Conservation (phyloP, 192 early-diverging fungal genomes). For the Gaertneriomyces sp. region DNA sequence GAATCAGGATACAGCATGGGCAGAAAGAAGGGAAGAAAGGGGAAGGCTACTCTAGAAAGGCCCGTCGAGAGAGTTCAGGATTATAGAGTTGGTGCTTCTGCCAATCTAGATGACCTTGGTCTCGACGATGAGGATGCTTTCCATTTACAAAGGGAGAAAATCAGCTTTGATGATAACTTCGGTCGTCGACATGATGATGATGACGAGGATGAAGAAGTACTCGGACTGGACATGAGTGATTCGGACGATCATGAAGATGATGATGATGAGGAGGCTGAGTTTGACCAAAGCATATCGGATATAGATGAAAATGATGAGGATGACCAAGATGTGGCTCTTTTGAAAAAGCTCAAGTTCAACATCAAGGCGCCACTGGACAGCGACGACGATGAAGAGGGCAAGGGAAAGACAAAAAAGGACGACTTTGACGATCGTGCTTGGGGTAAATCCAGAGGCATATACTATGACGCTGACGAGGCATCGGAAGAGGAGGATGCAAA, state of each 20-base stretch:
- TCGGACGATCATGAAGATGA: conserved; percentile 27
- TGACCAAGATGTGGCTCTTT: conserved; percentile 35
- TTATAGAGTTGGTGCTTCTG: conserved; percentile 20
- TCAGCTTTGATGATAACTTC: background rate
- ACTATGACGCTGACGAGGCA: conserved; percentile 83
- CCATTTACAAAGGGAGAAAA: conserved; percentile 37
- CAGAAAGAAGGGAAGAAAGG: background rate
- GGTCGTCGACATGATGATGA: conserved; percentile 40
- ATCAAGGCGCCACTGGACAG: background rate
- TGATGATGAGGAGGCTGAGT: conserved; percentile 25
- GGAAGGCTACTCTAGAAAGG: background rate
- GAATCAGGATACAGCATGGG: conserved; percentile 57
- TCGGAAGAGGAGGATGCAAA: conserved; percentile 70
- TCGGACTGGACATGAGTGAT: conserved; percentile 58
- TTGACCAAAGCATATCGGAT: background rate
- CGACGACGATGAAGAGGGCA: conserved; percentile 30
- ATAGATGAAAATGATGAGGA: conserved; percentile 29
- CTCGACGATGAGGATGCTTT: conserved; percentile 41
- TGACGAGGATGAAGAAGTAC: conserved; percentile 74
- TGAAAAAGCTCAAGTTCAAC: conserved; percentile 29
- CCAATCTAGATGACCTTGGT: conserved; percentile 26
- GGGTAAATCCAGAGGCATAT: conserved; percentile 72
- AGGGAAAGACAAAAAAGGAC: conserved; percentile 16
- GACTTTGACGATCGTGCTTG: conserved; percentile 63
- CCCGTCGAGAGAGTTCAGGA: background rate